Evolutionary conservation across 1,284 basidiomycete species (phyloP).

Genomic region (Fomitopsis schrenkii): DNA sequence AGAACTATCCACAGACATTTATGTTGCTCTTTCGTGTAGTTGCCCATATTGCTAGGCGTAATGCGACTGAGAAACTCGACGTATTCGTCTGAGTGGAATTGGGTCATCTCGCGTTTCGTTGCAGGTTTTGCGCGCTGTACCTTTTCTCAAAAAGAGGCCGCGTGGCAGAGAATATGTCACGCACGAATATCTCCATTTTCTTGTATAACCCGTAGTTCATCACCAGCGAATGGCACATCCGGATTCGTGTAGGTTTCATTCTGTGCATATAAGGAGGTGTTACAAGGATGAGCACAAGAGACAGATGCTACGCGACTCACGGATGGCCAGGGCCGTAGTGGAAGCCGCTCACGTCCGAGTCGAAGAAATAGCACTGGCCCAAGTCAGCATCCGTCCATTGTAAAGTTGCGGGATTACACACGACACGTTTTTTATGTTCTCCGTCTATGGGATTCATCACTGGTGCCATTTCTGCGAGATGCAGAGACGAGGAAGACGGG

Average conservation of each 20-base stretch:
- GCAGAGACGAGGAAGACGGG: background rate
- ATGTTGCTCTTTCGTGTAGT: conserved; percentile 91
- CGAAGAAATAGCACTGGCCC: conserved; percentile 94
- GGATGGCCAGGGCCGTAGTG: conserved; percentile 96
- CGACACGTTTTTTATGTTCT: background rate
- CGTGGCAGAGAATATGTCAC: conserved; percentile 30
- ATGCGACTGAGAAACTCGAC: conserved; percentile 86
- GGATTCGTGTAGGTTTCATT: conserved; percentile 96
- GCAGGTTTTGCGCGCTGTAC: conserved; percentile 94
- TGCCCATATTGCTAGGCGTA: conserved; percentile 82
- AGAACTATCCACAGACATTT: conserved; percentile 64
- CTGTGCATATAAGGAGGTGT: conserved; percentile 32
- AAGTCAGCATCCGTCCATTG: background rate
- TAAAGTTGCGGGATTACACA: background rate
- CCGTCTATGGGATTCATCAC: conserved; percentile 1
- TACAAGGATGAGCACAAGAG: background rate
- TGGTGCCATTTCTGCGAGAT: background rate
- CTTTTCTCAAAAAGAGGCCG: background rate
- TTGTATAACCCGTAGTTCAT: conserved; percentile 99
- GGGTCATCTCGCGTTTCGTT: conserved; percentile 96
- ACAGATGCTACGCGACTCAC: conserved; percentile 36
- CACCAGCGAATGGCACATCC: conserved; percentile 99
- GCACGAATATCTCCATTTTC: conserved; percentile 95
- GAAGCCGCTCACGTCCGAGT: conserved; percentile 97
- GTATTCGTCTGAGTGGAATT: conserved; percentile 94